Base-by-base conservation (phyloP, 148 eudicot genomes). In the Hydrangea macrophylla region DNA sequence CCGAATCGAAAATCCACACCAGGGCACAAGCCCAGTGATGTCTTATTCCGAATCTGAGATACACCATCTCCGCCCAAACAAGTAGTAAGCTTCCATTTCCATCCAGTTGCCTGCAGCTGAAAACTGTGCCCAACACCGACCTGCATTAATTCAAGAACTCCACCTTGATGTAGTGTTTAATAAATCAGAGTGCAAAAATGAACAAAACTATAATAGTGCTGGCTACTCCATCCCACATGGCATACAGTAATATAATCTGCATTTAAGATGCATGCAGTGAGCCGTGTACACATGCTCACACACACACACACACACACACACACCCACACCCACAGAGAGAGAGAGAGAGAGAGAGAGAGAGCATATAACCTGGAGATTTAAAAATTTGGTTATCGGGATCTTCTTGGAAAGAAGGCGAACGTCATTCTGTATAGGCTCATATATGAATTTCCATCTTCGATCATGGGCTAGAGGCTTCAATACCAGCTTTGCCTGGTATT, bases 11-110 rank as follows among this genome's bases (percentile, higher is more conserved):
- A 79, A 80, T 90, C 98, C 63, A 90, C 80, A 60, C 94, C 94
- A 23, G 96, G 94, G 71, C 88, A 83, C 72, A 90, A 58, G 54
- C 92, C 92, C 70, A 92, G 75, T 17, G 87, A 76, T 42, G 98
- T 90, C 70, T 92, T 92, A 65, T 92, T 90, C 68, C 85, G 79
- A 35, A 92, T 92, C 64, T 90, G 78, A 70, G 98, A 92, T 18
- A 88, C 30, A 58, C 90, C 90, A 75, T 86, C 98, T 57, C 88
- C 87, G 58, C 96, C 98, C 37, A 86, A 85, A 78, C 93, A 88
- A 64, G 96, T 79, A 28, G 86, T 86, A 48, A 92, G 89, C 90
- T 86, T 92, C 89, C 92, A 92, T 71, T 88, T 88, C 95, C 96
- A 92, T 35, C 94, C 92, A 55, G 84, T 88, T 45, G 92, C 81